Conservation (phyloP, 2,329 filamentous ascomycete species). For the Stagonosporopsis cucurbitacearum region DNA sequence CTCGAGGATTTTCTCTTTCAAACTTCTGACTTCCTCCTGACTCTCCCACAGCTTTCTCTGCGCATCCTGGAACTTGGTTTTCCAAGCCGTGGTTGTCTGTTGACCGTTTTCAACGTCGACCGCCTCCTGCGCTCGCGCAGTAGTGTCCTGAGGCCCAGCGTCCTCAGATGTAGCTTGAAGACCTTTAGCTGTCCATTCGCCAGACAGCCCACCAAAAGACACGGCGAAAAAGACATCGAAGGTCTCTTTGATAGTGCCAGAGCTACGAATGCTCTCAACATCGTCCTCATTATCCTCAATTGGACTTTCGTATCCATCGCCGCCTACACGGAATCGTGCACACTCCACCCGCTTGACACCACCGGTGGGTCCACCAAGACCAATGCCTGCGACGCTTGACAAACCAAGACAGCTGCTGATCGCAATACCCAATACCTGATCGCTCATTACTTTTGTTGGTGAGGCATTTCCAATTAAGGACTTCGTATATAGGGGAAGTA, state of each 20-base stretch:
- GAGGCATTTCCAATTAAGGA: slow-evolving; percentile 22
- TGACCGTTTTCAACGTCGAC: slow-evolving; percentile 21
- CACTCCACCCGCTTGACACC: slow-evolving; percentile 51
- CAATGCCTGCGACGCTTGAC: slow-evolving; percentile 45
- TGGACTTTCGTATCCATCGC: slow-evolving; percentile 50
- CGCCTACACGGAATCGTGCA: slow-evolving; percentile 50
- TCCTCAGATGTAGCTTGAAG: slow-evolving; percentile 31
- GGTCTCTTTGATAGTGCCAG: slow-evolving; percentile 43
- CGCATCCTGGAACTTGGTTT: slow-evolving; percentile 42
- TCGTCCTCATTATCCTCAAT: slow-evolving; percentile 51
- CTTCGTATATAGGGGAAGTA: slow-evolving; percentile 48
- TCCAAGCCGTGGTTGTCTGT: slow-evolving; percentile 39
- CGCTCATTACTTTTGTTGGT: slow-evolving; percentile 41
- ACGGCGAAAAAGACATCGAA: slow-evolving; percentile 55
- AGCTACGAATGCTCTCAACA: slow-evolving; percentile 21
- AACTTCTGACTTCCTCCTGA: slow-evolving; percentile 41
- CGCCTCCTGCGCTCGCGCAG: slow-evolving; percentile 15
- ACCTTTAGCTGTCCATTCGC: slow-evolving; percentile 53
- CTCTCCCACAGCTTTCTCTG: slow-evolving; percentile 45
- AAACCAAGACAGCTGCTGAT: slow-evolving; percentile 54
- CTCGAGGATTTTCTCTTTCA: slow-evolving; percentile 50
- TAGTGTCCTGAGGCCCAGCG: slow-evolving; percentile 3
- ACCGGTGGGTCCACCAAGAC: slow-evolving; percentile 40
- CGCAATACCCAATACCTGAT: slow-evolving; percentile 48
- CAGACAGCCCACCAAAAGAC: slow-evolving; percentile 50